Evolutionary conservation across 169 alveolate genomes (phyloP).

Genomic region (Cryptosporidium meleagridis): DNA sequence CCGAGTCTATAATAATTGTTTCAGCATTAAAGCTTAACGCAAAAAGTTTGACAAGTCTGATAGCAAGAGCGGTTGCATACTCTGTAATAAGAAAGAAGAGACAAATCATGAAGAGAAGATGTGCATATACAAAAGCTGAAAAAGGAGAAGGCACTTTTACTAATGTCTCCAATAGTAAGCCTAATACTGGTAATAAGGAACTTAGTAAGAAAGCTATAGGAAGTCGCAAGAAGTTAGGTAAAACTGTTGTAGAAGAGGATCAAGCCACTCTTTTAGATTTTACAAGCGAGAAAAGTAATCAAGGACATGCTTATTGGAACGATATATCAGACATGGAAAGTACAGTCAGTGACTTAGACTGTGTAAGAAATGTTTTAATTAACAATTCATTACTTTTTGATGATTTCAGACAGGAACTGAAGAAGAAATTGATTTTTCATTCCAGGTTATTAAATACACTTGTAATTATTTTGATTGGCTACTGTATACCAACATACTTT

Average conservation of each 20-base stretch:
- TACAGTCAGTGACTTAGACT: conserved; percentile 52
- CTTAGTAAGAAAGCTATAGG: not conserved
- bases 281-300: not conserved
- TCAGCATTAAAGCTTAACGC: conserved; percentile 61
- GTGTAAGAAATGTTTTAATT: conserved; percentile 50
- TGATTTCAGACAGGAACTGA: conserved; percentile 47
- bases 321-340: conserved; percentile 53
- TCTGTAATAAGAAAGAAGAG: conserved; percentile 66
- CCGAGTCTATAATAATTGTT: conserved; percentile 43
- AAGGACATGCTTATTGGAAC: conserved; percentile 15
- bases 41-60: conserved; percentile 29
- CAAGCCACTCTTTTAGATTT: not conserved
- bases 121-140: not conserved
- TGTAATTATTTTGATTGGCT: conserved; percentile 25
- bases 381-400: conserved; percentile 36
- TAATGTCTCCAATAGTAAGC: not conserved
- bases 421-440: conserved; percentile 13
- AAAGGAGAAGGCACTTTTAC: not conserved
- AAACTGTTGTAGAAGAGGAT: not conserved
- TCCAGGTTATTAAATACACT: conserved; percentile 23
- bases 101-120: conserved; percentile 40
- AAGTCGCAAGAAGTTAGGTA: conserved; percentile 8
- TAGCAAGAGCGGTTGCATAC: conserved; percentile 58
- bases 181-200: not conserved
- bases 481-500: conserved; percentile 67